These are phyloP conservation scores for Porpolomopsis calyptriformis DNA, from an alignment of 768 basidiomycete species.

Conservation along the genomic window DNA sequence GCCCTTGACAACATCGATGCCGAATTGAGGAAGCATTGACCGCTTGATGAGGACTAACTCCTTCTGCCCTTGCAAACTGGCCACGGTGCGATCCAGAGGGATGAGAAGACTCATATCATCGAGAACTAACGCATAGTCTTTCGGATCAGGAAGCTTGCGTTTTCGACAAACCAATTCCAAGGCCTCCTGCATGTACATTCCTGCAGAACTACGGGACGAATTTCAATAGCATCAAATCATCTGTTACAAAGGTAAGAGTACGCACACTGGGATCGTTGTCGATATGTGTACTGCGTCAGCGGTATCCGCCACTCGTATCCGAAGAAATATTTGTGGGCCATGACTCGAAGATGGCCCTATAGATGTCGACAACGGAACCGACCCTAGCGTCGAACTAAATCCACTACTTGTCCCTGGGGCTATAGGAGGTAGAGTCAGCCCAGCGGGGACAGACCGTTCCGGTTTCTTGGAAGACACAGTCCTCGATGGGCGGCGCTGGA, in stretches of 20 bases:
- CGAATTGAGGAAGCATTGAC: conserved; percentile 63
- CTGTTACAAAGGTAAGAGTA: conserved; percentile 5
- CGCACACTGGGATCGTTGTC: conserved; percentile 87
- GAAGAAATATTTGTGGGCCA: conserved; percentile 75
- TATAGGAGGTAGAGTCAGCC: conserved; percentile 28
- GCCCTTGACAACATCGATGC: conserved; percentile 56
- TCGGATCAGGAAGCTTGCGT: conserved; percentile 53
- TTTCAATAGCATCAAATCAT: background rate
- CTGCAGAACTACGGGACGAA: conserved; percentile 49
- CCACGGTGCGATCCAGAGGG: conserved; percentile 93
- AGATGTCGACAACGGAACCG: conserved; percentile 51
- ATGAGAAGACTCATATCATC: conserved; percentile 63
- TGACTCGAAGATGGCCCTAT: conserved; percentile 60
- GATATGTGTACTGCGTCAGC: conserved; percentile 78
- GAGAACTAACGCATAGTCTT: conserved; percentile 76
- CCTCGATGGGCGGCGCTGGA: conserved; percentile 73
- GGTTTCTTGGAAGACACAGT: conserved; percentile 48
- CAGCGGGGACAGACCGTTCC: conserved; percentile 1
- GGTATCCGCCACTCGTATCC: conserved; percentile 70
- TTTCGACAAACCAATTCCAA: conserved; percentile 74
- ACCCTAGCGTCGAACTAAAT: conserved; percentile 34
- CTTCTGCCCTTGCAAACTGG: conserved; percentile 78
- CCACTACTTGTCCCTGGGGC: conserved; percentile 33
- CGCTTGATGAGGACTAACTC: conserved; percentile 75
- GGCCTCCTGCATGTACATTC: conserved; percentile 96